These are phyloP conservation scores for Lentinula sp. DNA, from an alignment of 768 basidiomycete genomes.

Conservation along the genomic window DNA sequence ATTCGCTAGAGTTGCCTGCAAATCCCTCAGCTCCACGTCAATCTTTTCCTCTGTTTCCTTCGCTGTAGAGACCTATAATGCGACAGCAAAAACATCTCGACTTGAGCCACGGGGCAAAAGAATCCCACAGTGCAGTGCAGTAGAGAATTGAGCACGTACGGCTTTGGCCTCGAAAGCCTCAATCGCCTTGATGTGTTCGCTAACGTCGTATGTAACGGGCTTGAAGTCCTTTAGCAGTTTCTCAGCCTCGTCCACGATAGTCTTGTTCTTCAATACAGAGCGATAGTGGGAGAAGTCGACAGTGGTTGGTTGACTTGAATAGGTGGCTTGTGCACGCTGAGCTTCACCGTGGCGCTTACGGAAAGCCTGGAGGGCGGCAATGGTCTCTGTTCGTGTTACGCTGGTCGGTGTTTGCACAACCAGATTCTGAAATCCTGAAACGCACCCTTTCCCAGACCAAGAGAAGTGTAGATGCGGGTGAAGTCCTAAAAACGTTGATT, in stretches of 20 bases:
- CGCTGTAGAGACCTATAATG: slow-evolving; percentile 75
- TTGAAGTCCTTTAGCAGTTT: slow-evolving; percentile 86
- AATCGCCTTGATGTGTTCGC: slow-evolving; percentile 87
- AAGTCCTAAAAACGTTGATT: slow-evolving; percentile 53
- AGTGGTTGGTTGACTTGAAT: slow-evolving; percentile 67
- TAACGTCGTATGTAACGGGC: slow-evolving; percentile 90
- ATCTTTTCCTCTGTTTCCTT: slow-evolving; percentile 88
- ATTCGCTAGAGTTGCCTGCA: slow-evolving; percentile 91
- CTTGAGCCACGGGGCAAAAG: slow-evolving; percentile 1
- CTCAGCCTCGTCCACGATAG: slow-evolving; percentile 88
- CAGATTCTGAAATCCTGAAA: slow-evolving; percentile 7
- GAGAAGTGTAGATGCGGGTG: slow-evolving; percentile 72
- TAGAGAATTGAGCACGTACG: slow-evolving; percentile 41
- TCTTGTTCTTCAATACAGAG: slow-evolving; percentile 85
- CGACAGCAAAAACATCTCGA: background rate
- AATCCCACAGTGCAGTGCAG: background rate
- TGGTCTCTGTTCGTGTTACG: slow-evolving; percentile 60
- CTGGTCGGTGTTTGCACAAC: background rate
- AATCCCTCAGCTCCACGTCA: slow-evolving; percentile 82
- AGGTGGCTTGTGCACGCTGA: slow-evolving; percentile 61
- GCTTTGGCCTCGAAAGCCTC: slow-evolving; percentile 96
- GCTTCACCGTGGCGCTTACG: slow-evolving; percentile 93
- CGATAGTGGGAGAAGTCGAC: slow-evolving; percentile 93
- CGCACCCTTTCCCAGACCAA: slow-evolving; percentile 85
- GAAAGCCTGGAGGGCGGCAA: slow-evolving; percentile 88